Conservation (phyloP, 73 alveolate species). For the Blepharisma stoltei region DNA sequence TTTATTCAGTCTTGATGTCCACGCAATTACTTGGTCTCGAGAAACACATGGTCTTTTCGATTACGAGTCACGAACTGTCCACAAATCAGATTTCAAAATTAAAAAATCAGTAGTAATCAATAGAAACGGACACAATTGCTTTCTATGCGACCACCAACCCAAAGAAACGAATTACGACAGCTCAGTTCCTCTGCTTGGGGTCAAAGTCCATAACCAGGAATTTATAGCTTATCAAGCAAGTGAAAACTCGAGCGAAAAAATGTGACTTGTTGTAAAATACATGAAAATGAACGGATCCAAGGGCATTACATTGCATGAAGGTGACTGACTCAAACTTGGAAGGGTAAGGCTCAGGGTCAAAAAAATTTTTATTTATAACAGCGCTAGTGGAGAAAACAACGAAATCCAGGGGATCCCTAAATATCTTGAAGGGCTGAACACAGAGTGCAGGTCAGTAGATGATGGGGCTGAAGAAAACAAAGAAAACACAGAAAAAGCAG, state of each 20-base stretch:
- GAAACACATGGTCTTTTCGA: conserved; percentile 70
- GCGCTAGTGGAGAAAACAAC: neutral
- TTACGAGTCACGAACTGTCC: conserved; percentile 45
- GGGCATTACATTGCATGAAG: conserved; percentile 23
- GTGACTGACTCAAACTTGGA: conserved; percentile 31
- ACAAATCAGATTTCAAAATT: neutral
- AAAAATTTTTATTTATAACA: conserved; percentile 14
- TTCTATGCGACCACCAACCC: neutral
- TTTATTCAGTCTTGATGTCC: conserved; percentile 25
- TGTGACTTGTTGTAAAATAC: conserved; percentile 26
- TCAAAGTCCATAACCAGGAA: neutral
- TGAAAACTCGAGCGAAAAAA: neutral
- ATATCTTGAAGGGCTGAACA: neutral
- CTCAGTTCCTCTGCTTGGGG: neutral
- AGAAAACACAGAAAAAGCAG: neutral
- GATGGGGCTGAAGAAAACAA: neutral
- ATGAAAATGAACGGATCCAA: conserved; percentile 3
- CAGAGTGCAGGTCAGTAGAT: neutral
- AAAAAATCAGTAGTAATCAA: neutral
- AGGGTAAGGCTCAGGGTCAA: conserved; percentile 20
- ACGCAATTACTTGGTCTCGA: conserved; percentile 54
- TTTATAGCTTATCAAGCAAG: neutral
- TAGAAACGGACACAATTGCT: neutral
- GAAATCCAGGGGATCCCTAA: neutral
- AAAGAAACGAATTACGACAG: neutral